Conservation (phyloP, 345 rosid genomes). For the Acer negundo region DNA sequence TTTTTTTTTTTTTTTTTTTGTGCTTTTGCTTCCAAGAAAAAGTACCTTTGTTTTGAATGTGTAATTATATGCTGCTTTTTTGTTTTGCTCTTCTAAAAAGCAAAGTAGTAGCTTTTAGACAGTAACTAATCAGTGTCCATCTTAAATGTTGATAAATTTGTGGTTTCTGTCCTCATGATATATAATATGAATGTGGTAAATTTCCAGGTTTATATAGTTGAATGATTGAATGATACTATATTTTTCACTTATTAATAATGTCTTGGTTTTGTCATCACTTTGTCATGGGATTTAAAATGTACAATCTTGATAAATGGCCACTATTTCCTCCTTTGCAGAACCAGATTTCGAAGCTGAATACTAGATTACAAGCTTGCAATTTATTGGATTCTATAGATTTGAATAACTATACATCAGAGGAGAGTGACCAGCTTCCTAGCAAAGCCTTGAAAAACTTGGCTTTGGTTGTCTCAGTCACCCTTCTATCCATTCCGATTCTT, state of each 20-base stretch:
- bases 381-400: slow-evolving; percentile 28
- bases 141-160: not conserved
- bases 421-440: slow-evolving; percentile 31
- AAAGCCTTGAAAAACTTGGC: slow-evolving; percentile 51
- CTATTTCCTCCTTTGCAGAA: slow-evolving; percentile 39
- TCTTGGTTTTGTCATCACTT: not conserved
- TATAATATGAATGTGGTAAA: not conserved
- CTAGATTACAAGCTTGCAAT: slow-evolving; percentile 48
- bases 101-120: not conserved
- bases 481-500: slow-evolving; percentile 50
- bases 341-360: slow-evolving; percentile 38
- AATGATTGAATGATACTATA: not conserved
- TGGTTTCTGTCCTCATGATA: not conserved
- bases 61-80: not conserved
- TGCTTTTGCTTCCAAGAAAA: no score
- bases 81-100: not conserved
- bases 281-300: not conserved
- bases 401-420: slow-evolving; percentile 19
- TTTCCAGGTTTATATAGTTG: not conserved
- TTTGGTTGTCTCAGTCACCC: slow-evolving; percentile 43
- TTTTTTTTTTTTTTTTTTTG: no score
- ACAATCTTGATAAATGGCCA: slow-evolving; percentile 9
- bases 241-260: not conserved
- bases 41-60: not conserved
- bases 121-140: not conserved